These are phyloP conservation scores for Sparassis latifolia DNA, from an alignment of 1,284 basidiomycete species.

Conservation along the genomic window DNA sequence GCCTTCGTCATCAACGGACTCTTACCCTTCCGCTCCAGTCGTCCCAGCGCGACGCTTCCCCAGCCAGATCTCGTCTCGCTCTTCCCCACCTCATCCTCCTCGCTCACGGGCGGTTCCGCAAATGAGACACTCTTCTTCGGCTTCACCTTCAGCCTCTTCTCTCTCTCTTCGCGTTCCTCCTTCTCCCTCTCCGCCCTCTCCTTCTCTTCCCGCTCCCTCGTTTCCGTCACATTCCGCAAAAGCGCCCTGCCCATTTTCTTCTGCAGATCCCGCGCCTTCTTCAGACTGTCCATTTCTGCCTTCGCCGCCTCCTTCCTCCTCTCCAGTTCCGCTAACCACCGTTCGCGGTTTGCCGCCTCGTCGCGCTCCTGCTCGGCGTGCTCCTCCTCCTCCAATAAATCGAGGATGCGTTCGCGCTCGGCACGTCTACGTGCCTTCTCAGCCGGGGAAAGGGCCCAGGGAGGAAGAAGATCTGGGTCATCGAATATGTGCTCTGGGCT, in stretches of 20 bases:
- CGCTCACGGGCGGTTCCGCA: conserved; percentile 34
- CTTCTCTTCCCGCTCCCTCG: conserved; percentile 34
- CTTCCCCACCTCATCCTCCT: conserved; percentile 14
- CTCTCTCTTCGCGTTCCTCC: conserved; percentile 19
- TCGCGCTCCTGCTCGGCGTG: conserved; percentile 34
- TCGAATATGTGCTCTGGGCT: conserved; percentile 20
- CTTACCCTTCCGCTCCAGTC: conserved; percentile 34
- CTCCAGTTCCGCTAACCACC: conserved; percentile 38
- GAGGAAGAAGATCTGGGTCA: conserved; percentile 40
- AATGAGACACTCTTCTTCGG: conserved; percentile 64
- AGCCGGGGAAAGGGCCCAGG: conserved; percentile 38
- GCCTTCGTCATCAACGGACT: conserved; percentile 33
- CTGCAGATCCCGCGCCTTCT: conserved; percentile 54
- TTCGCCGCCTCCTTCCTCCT: conserved; percentile 45
- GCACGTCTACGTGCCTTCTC: conserved; percentile 44
- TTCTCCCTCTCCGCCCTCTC: conserved; percentile 25
- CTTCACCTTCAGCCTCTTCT: conserved; percentile 19
- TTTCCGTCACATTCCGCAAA: conserved; percentile 38
- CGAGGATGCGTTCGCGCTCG: conserved; percentile 58
- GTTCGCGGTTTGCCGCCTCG: conserved; percentile 33
- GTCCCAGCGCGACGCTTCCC: conserved; percentile 51
- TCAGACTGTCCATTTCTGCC: conserved; percentile 45
- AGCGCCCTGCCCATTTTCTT: conserved; percentile 73
- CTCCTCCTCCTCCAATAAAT: conserved; percentile 68
- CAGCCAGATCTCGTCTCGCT: conserved; percentile 28